Evolutionary conservation across 208 protist genomes (phyloP), one percentile per base, ranked within the genome.

Genomic region (Crithidia thermophila): DNA sequence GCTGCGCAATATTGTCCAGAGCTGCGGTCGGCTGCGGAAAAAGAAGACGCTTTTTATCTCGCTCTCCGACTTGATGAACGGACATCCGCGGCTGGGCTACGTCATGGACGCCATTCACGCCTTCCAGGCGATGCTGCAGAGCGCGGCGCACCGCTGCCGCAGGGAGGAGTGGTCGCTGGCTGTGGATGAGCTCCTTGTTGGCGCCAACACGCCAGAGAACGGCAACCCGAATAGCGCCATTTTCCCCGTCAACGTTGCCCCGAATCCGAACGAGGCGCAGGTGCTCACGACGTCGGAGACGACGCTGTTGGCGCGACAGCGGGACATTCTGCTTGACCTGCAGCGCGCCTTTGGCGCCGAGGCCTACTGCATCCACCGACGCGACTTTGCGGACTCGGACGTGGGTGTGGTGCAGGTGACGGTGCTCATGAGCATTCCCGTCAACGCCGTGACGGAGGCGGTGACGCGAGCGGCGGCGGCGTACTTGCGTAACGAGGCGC

Each of bases 1-100:
- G n/a, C 61, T 88, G 31, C 58, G 49, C 11, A 68, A 63, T 21
- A 79, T 85, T 47, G 73, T 94, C 45, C 90, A 95, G 72, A 84
- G 82, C 25, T 82, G 90, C 49, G 88, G 88, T 13, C 57, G 88
- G 4, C 88, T 89, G 11, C 66, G 90, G 11, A 30, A 21, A n/a
- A 33, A 21, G 4, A 65, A 84, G 20, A 66, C 75, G 5, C 16
- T 81, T 34, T 95, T 85, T 60, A 50, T 90, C 33, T 62, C 82
- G 28, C 59, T 92, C 2, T 37, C 69, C 8, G 55, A 67, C 39
- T 18, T 58, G 16, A 36, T 53, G 23, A 43, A 64, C 16, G 47
- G 36, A 25, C 37, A 62, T 25, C 51, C 45, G n/a, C 53, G 66
- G 20, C 66, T 72, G 11, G 47, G 66, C 27, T 63, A 39, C 46